These are phyloP conservation scores for Entomortierella parvispora DNA, from an alignment of 192 early-diverging fungal species.

Conservation along the genomic window DNA sequence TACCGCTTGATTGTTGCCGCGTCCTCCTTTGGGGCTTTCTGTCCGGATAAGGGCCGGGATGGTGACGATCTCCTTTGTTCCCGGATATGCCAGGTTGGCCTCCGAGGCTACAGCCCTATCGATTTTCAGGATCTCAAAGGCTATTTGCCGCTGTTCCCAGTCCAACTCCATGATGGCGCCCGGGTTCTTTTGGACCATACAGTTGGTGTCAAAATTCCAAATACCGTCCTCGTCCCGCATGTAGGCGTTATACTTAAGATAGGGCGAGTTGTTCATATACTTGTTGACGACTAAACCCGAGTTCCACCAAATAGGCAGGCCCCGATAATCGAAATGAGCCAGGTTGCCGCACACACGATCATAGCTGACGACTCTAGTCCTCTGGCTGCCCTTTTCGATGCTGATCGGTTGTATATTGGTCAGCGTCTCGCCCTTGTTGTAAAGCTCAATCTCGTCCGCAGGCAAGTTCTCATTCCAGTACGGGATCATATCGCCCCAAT, in stretches of 20 bases:
- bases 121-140: slow-evolving; percentile 23
- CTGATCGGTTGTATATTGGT: slow-evolving; percentile 24
- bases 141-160: slow-evolving; percentile 36
- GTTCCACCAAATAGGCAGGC: slow-evolving; percentile 62
- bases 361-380: slow-evolving; percentile 11
- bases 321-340: slow-evolving; percentile 53
- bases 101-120: slow-evolving; percentile 27
- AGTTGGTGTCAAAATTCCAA: slow-evolving; percentile 57
- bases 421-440: slow-evolving; percentile 27
- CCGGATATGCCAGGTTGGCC: slow-evolving; percentile 4
- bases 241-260: slow-evolving; percentile 38
- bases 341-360: slow-evolving; percentile 58
- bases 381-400: background rate
- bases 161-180: slow-evolving; percentile 44
- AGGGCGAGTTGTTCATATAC: slow-evolving; percentile 21
- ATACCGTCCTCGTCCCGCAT: slow-evolving; percentile 53
- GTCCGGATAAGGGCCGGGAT: slow-evolving; percentile 20
- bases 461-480: slow-evolving; percentile 21
- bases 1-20: slow-evolving; percentile 31
- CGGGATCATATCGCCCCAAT: slow-evolving; percentile 53
- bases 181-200: slow-evolving; percentile 50
- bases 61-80: slow-evolving; percentile 20
- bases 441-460: slow-evolving; percentile 32
- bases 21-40: slow-evolving; percentile 38
- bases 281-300: slow-evolving; percentile 59